A percentile compares a stretch with the other conserved stretches of the same genome.
Conservation (phyloP, 148 eudicot species). For the Heliosperma pusillum region DNA sequence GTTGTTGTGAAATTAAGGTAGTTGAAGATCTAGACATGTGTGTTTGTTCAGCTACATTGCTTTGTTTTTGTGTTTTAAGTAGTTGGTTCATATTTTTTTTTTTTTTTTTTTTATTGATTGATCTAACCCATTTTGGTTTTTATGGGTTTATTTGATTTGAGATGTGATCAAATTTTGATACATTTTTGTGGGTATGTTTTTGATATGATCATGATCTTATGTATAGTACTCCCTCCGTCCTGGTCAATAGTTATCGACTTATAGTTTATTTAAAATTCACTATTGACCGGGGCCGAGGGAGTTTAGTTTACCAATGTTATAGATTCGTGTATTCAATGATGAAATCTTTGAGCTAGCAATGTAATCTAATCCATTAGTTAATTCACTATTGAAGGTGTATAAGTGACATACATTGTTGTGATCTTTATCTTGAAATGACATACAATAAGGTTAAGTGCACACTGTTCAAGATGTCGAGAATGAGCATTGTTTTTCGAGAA, state of each 20-base stretch:
- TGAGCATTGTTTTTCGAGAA: too few relatives aligned
- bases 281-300: too few relatives aligned
- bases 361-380: neutral
- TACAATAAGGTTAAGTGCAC: too few relatives aligned
- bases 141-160: neutral
- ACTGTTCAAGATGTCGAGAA: too few relatives aligned
- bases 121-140: constrained; percentile 7
- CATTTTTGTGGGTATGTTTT: neutral
- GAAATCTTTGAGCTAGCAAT: neutral
- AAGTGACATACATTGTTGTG: neutral
- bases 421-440: neutral
- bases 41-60: constrained; percentile 26
- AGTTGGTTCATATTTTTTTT: constrained; percentile 4
- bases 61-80: neutral
- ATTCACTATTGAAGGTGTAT: neutral
- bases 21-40: constrained; percentile 24
- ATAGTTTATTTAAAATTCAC: too few relatives aligned
- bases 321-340: neutral
- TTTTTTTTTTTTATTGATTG: neutral
- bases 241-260: too few relatives aligned
- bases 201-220: neutral
- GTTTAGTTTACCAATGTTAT: neutral
- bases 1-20: constrained; percentile 1
- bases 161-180: neutral
- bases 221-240: too few relatives aligned